Percentiles rank a stretch among this genome's conserved stretches.
Evolutionary conservation across 2,329 filamentous ascomycete species (phyloP).

Genomic region (Colletotrichum salicis): DNA sequence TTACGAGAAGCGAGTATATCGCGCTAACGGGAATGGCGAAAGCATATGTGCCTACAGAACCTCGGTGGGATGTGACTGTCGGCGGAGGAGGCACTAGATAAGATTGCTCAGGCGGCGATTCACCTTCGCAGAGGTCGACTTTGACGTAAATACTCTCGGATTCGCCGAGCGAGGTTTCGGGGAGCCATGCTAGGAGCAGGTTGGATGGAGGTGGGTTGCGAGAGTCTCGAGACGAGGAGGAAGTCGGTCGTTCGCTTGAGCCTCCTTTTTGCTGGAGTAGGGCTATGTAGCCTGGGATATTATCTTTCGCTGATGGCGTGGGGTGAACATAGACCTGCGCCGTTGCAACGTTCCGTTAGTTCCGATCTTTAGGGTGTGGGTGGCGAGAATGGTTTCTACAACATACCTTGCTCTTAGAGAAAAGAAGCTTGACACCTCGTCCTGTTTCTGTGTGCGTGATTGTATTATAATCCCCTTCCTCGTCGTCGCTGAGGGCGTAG

Average conservation of each 20-base stretch:
- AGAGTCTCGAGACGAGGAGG: constrained; percentile 51
- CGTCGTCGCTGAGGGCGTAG: constrained; percentile 96
- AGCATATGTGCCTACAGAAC: constrained; percentile 81
- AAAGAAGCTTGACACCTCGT: constrained; percentile 90
- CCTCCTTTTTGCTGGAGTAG: constrained; percentile 86
- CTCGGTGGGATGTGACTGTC: constrained; percentile 80
- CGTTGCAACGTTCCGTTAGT: constrained; percentile 35
- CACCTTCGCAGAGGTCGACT: constrained; percentile 86
- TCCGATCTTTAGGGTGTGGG: constrained; percentile 5
- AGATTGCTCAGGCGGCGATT: constrained; percentile 83
- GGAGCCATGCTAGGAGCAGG: constrained; percentile 91
- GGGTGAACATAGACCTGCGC: constrained; percentile 92
- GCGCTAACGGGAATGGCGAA: constrained; percentile 92
- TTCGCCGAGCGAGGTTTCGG: constrained; percentile 87
- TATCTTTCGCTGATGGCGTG: constrained; percentile 91
- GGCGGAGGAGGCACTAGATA: constrained; percentile 93
- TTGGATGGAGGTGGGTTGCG: constrained; percentile 69
- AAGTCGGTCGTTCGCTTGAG: constrained; percentile 53
- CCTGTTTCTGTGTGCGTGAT: constrained; percentile 83
- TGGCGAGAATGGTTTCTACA: constrained; percentile 8
- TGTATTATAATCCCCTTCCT: constrained; percentile 94
- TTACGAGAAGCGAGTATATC: constrained; percentile 89
- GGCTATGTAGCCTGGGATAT: constrained; percentile 93
- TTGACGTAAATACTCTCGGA: constrained; percentile 92
- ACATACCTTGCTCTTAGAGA: constrained; percentile 92